Base-by-base conservation (phyloP, 169 alveolate species). In the Plasmodium cynomolgi region DNA sequence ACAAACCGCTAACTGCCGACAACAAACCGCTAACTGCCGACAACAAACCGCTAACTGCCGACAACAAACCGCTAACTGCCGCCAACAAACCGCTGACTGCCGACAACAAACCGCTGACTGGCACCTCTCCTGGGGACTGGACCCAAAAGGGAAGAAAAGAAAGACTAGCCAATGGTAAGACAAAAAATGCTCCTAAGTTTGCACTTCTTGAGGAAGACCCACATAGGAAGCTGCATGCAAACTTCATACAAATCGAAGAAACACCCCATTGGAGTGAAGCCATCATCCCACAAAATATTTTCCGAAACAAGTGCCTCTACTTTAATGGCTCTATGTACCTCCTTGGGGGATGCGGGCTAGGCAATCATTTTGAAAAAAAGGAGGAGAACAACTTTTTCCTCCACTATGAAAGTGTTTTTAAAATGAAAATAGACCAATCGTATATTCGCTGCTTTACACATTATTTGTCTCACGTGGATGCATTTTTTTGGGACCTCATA, bases 211-310 rank as follows among this genome's bases (percentile, higher is more conserved):
- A 2, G 23, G 62, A 50, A 50, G 26, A 50, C 62, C 6, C 34
- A 84, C 31, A 84, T 37, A 26, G 3, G 47, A 72, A 84, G n/a
- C 11, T 84, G 3, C 39, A 84, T 72, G n/a, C 41, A 23, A 84
- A 84, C 47, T 84, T 72, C 77, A 11, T 84, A 39, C 79, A 31
- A 50, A 39, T 84, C 31, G 73, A 84, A 23, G 37, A 41, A 15
- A 20, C 54, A 23, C 33, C 31, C 3, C 34, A 23, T 31, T 39
- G 37, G 3, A 20, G 37, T 5, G 58, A 37, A 37, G 71, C 71
- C 34, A 84, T 84, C 33, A 84, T 84, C 31, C 92, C 92, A 5
- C 56, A 84, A 17, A 84, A 84, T n/a, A 84, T 54, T 20, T 84
- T 84, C 58, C 15, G 92, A 84, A 84, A 72, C 77, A 84, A 26